phyloP scores from a whole-genome alignment of 2,329 filamentous ascomycete species.

The Trichoderma lentiforme region DNA sequence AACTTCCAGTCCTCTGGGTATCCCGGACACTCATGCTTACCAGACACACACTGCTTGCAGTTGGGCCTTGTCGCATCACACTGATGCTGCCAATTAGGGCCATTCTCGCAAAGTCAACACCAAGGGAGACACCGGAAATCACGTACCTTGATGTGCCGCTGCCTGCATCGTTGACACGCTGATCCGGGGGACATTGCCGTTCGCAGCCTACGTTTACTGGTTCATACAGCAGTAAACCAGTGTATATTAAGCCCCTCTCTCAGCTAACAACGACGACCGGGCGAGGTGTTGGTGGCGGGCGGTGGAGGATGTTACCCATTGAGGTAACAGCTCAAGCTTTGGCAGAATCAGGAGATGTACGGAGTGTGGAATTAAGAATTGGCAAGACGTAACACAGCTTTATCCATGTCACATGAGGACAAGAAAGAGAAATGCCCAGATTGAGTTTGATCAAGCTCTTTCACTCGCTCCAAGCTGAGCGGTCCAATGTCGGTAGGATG shows the following conservation, averaged over 20 bases:
- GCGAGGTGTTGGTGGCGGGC: not conserved
- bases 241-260: not conserved
- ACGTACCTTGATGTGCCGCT: conserved; percentile 6
- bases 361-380: not conserved
- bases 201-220: not conserved
- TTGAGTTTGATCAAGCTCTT: not conserved
- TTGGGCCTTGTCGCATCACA: not conserved
- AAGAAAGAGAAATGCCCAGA: not conserved
- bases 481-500: conserved; percentile 6
- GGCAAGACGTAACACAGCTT: not conserved
- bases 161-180: conserved; percentile 11
- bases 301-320: conserved; percentile 10
- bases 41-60: not conserved
- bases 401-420: not conserved
- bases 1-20: conserved; percentile 9
- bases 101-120: not conserved
- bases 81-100: not conserved
- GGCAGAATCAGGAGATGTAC: not conserved
- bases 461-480: not conserved
- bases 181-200: conserved; percentile 10
- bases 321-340: not conserved
- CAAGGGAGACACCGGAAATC: not conserved
- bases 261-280: not conserved
- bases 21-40: conserved; percentile 1
- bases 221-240: not conserved